phyloP scores from a whole-genome alignment of 306 rosid genomes.

The Biancaea sappan region DNA sequence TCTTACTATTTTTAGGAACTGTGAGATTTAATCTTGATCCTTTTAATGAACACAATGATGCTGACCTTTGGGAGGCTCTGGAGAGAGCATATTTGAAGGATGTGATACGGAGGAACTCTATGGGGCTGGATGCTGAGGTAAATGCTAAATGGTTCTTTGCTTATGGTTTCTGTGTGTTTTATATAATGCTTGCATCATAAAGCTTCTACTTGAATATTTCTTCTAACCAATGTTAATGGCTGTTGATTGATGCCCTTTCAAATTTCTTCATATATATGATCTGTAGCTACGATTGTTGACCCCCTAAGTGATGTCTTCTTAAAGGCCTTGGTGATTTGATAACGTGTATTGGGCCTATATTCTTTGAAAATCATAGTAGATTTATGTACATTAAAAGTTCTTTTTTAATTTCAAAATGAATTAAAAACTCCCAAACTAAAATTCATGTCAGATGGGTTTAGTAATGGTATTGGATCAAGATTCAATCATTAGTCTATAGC shows the following conservation, averaged over 20 bases:
- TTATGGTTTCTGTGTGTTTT: background rate
- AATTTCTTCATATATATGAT: constrained; percentile 5
- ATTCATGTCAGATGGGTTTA: background rate
- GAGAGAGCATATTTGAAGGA: constrained; percentile 92
- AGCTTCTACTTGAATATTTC: constrained; percentile 1
- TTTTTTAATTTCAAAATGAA: background rate
- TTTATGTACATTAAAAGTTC: background rate
- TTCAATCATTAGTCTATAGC: background rate
- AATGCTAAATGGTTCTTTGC: constrained; percentile 8
- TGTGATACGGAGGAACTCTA: constrained; percentile 69
- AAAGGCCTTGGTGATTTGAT: constrained; percentile 1
- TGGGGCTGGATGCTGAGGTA: constrained; percentile 94
- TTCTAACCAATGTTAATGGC: background rate
- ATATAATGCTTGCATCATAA: background rate
- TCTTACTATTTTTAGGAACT: constrained; percentile 56
- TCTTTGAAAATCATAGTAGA: background rate
- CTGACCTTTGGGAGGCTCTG: constrained; percentile 96
- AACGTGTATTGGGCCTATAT: background rate
- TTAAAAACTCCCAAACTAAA: background rate
- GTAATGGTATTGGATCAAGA: background rate
- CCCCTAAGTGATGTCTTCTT: background rate
- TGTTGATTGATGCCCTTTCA: background rate
- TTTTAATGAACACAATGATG: constrained; percentile 76
- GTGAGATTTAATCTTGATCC: constrained; percentile 93
- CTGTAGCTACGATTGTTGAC: background rate